Evolutionary conservation across 306 rosid genomes (phyloP).

Genomic region (Echinosophora koreensis): DNA sequence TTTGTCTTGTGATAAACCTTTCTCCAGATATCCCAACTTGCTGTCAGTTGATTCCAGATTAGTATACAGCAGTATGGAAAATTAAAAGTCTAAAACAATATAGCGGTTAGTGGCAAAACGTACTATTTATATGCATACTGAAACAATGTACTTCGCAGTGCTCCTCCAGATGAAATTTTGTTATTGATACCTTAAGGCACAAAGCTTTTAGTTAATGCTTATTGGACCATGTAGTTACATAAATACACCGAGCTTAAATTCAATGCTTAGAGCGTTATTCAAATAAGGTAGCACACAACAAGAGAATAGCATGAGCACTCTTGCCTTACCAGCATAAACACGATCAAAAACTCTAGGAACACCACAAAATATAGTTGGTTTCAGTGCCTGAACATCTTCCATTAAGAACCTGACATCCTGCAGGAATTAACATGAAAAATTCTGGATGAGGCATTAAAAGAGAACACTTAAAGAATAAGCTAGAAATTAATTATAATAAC

Average conservation of each 20-base stretch:
- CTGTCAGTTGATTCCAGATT: slow-evolving; percentile 58
- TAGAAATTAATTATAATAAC: slow-evolving; percentile 8
- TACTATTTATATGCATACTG: slow-evolving; percentile 90
- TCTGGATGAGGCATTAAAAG: not conserved
- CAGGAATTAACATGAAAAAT: slow-evolving; percentile 40
- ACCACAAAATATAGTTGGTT: slow-evolving; percentile 85
- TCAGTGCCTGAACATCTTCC: slow-evolving; percentile 82
- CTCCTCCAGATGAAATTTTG: slow-evolving; percentile 85
- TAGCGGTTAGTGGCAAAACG: slow-evolving; percentile 30
- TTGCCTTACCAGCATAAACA: slow-evolving; percentile 65
- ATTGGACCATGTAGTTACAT: not conserved
- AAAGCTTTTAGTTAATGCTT: slow-evolving; percentile 29
- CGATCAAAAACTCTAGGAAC: slow-evolving; percentile 94
- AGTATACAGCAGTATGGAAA: slow-evolving; percentile 44
- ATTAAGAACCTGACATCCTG: slow-evolving; percentile 87
- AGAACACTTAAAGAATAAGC: slow-evolving; percentile 1
- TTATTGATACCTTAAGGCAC: slow-evolving; percentile 60
- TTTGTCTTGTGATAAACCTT: slow-evolving; percentile 80
- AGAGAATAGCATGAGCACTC: not conserved
- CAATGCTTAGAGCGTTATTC: slow-evolving; percentile 21
- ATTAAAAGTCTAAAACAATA: not conserved
- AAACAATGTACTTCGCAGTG: slow-evolving; percentile 66
- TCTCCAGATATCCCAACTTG: slow-evolving; percentile 84
- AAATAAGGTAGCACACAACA: slow-evolving; percentile 2
- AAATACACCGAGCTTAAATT: slow-evolving; percentile 24